A percentile compares a stretch with the other conserved stretches of the same genome.
Conservation (phyloP, 176 grass and related monocot genomes). For the Avena eriantha region DNA sequence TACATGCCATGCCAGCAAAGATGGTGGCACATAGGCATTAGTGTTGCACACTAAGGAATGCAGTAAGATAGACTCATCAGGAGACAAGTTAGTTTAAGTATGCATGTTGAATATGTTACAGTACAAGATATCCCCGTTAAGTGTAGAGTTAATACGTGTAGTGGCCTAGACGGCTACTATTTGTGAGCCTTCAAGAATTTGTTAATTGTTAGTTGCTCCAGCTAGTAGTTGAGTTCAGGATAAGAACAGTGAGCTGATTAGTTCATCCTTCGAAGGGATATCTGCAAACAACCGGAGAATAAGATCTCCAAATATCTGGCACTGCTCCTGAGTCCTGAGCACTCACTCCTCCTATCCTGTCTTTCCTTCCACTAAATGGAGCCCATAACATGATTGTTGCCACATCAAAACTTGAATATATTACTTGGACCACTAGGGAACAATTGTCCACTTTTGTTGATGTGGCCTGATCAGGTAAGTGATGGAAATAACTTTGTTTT, state of each 20-base stretch:
- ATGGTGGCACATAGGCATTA: conserved; percentile 4
- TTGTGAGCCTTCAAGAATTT: not conserved
- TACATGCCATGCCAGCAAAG: conserved; percentile 4
- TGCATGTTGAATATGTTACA: not conserved
- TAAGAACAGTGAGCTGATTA: not conserved
- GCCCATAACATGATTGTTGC: conserved; percentile 8
- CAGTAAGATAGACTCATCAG: not conserved
- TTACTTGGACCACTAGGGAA: not conserved
- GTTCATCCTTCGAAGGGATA: not conserved
- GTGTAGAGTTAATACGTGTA: too few species aligned
- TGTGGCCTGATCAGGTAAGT: not conserved
- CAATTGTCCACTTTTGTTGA: not conserved
- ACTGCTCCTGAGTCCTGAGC: not conserved
- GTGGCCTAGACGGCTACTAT: not conserved
- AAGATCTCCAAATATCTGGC: not conserved
- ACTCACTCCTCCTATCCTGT: not conserved
- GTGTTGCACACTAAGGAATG: not conserved
- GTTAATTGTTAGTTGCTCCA: not conserved
- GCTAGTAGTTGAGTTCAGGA: not conserved
- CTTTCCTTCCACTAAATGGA: not conserved
- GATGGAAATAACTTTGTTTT: not conserved
- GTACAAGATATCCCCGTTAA: not conserved
- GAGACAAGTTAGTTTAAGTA: not conserved
- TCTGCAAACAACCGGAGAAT: conserved; percentile 11
- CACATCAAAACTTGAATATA: not conserved